phyloP scores from a whole-genome alignment of 148 eudicot species.

The Linanthus parryae region DNA sequence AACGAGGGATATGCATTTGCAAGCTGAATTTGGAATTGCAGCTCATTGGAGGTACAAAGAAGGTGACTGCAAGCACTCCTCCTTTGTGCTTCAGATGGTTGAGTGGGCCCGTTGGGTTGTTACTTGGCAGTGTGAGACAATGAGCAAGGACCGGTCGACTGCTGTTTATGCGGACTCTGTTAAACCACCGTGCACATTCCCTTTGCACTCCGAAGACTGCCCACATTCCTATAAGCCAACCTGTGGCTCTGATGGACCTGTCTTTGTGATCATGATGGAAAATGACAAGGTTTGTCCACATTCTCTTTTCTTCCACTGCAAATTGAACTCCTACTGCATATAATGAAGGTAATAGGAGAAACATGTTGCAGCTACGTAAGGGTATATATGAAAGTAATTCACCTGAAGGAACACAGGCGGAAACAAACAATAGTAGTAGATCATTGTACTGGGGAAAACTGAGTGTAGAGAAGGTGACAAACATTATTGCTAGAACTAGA shows the following conservation, averaged over 20 bases:
- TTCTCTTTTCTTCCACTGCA: no score
- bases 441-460: no score
- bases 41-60: conserved; percentile 99
- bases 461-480: no score
- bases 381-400: no score
- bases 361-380: no score
- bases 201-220: conserved; percentile 71
- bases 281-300: conserved; percentile 85
- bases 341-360: no score
- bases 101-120: conserved; percentile 97
- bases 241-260: conserved; percentile 63
- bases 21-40: conserved; percentile 92
- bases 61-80: conserved; percentile 72
- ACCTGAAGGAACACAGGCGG: no score
- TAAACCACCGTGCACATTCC: conserved; percentile 74
- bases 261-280: conserved; percentile 75
- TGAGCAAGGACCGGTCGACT: conserved; percentile 50
- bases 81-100: conserved; percentile 89
- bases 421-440: no score
- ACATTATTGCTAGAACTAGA: no score
- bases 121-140: conserved; percentile 86
- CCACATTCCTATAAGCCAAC: conserved; percentile 61
- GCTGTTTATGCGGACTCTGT: conserved; percentile 35
- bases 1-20: conserved; percentile 84
- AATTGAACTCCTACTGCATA: no score